Evolutionary conservation across 371 early-diverging fungal species (phyloP), one percentile per base, ranked within the genome.

Genomic region (Mucor plumbeus): DNA sequence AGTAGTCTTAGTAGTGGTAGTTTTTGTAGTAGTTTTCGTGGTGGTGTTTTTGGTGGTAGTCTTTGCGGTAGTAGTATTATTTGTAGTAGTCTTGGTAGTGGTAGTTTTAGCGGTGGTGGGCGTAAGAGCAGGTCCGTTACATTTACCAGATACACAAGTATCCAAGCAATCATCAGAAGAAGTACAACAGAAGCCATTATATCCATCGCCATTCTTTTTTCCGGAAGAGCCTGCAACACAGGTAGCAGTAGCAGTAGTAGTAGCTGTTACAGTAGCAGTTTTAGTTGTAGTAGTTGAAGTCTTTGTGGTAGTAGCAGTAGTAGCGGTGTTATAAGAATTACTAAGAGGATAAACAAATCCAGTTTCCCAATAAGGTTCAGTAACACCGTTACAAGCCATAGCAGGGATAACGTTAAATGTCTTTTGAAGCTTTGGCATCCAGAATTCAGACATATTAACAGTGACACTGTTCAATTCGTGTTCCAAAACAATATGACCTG

Each of bases 391-490:
- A 62, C 84, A 83, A 64, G 70, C 64, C 26, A 76, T 67, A 15
- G 77, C 74, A 58, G 80, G 76, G 36, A 79, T 67, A 14, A 81
- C 78, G 33, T 76, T 71, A 72, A 78, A 81, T 7, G 62, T 63
- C 43, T 71, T 50, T 54, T 81, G 74, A 15, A 84, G 64, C 9
- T 65, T 47, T 33, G 81, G 80, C 61, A 81, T 59, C 81, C 81
- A 81, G 15, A 77, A 73, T 55, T 77, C 76, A 58, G 80, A 68
- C 74, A 84, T 71, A 47, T 71, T 64, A 38, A 81, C 78, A 7
- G 81, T 81, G n/a, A 71, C 44, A 59, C 77, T 73, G 59, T 79
- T 78, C 44, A 81, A 66, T 64, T 84, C 81, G 65, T 84, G 84
- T 64, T 84, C 80, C 58, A 84, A 75, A 26, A 77, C 72, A 54